Evolutionary conservation across 163 green algal species (phyloP), one percentile per base, ranked within the genome.

Genomic region (Scenedesmus sp.): DNA sequence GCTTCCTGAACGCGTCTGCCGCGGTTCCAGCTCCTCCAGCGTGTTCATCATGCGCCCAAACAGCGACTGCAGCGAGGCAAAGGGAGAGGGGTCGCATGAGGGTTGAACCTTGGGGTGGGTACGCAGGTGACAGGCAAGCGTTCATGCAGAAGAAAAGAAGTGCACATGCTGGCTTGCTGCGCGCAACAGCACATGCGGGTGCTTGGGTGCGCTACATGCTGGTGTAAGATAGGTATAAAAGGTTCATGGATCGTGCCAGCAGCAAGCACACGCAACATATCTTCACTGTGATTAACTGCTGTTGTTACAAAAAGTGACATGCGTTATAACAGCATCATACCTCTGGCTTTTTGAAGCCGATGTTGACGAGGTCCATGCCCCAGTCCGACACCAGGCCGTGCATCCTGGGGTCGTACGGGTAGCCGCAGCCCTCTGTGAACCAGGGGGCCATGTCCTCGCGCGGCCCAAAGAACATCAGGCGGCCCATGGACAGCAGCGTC

Each of bases 331-430:
- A 76, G 26, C 33, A 3, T 26, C 78, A 16, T 78, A 91, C 53
- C 87, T 87, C 87, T 33, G 93, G 92, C 80, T 94, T 95, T 3
- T 84, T 65, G 81, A 95, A 96, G 53, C 88, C 89, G 26, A 95
- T 92, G 90, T 93, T 94, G 56, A 96, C 93, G 20, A 95, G 86
- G 88, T 95, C 93, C 86, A 96, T 95, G 53, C 95, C 87, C 94
- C 94, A 96, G 91, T 97, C 94, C 0, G 89, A 88, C 9, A 85
- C 80, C n/a, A 93, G 83, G 56, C 94, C 94, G 73, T 96, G 89
- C 44, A 92, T 89, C 3, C 53, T 26, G 18, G 95, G 89, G 86
- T 95, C 88, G 87, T 96, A 96, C 0, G 46, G 35, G 87, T 96
- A 96, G 73, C 92, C 92, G 30, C 93, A 89, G 4, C 49, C 35